Percentiles rank a stretch among this genome's conserved stretches.
Conservation (phyloP, 2,329 filamentous ascomycete species). For the Colletotrichum echinochloae region DNA sequence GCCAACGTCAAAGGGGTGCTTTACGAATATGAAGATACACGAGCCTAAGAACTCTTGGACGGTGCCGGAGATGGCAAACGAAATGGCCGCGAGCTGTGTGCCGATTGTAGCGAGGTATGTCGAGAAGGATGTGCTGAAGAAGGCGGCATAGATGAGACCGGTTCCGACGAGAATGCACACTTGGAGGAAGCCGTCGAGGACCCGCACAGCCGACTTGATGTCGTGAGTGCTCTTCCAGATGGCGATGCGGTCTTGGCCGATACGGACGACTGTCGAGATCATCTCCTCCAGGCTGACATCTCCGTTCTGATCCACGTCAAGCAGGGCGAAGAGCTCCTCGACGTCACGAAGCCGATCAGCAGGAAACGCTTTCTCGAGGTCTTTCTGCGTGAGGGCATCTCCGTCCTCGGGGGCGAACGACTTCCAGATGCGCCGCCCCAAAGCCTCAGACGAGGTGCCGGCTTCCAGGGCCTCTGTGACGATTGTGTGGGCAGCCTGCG, state of each 20-base stretch:
- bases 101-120: conserved; percentile 53
- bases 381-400: conserved; percentile 3
- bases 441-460: conserved; percentile 1
- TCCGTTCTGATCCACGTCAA: conserved; percentile 25
- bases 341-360: conserved; percentile 7
- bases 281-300: conserved; percentile 28
- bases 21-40: conserved; percentile 76
- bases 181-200: conserved; percentile 23
- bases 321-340: conserved; percentile 19
- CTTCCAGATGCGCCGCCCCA: conserved; percentile 22
- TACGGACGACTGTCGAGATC: conserved; percentile 7
- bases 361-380: conserved; percentile 15
- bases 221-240: conserved; percentile 31
- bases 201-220: conserved; percentile 21
- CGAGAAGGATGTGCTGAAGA: conserved; percentile 84
- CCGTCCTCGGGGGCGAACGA: not conserved
- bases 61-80: conserved; percentile 77
- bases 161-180: conserved; percentile 18
- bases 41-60: conserved; percentile 77
- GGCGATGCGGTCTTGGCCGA: conserved; percentile 22
- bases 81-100: conserved; percentile 72
- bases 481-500: conserved; percentile 20
- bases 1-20: conserved; percentile 77
- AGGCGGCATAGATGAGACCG: conserved; percentile 60
- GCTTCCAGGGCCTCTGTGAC: conserved; percentile 28